Percentiles rank a stretch among this genome's conserved stretches.
These are phyloP conservation scores for Leptographium galeiforme DNA, from an alignment of 2,329 filamentous ascomycete species.

Conservation along the genomic window DNA sequence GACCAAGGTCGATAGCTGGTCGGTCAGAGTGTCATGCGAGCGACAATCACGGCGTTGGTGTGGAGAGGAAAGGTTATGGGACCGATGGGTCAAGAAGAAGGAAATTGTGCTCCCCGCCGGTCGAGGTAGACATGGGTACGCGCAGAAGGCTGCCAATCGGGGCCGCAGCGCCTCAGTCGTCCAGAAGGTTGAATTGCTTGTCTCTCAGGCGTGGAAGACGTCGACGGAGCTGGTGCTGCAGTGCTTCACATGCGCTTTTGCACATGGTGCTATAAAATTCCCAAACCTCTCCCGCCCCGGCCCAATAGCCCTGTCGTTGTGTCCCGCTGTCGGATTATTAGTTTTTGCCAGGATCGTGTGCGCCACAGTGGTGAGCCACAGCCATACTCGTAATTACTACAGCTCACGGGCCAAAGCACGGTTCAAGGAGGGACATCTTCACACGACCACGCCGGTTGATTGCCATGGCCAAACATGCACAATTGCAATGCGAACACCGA, in stretches of 20 bases:
- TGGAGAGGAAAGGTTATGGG: constrained; percentile 23
- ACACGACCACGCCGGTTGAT: too few species aligned
- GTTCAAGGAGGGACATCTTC: too few species aligned
- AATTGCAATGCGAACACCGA: too few species aligned
- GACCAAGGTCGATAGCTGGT: constrained; percentile 1
- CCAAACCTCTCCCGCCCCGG: neutral
- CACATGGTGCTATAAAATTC: neutral
- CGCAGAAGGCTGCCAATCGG: constrained; percentile 6
- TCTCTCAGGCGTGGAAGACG: too few species aligned
- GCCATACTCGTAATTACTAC: neutral
- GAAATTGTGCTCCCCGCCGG: constrained; percentile 26
- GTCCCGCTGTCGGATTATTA: constrained; percentile 9
- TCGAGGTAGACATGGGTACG: constrained; percentile 30
- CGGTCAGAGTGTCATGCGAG: constrained; percentile 4
- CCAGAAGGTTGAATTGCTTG: neutral
- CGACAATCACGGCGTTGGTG: constrained; percentile 4
- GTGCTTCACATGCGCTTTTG: neutral
- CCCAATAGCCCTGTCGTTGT: neutral
- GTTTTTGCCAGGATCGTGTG: constrained; percentile 4
- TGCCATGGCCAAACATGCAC: too few species aligned
- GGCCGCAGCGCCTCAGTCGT: neutral
- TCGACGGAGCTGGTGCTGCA: neutral
- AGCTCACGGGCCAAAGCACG: too few species aligned
- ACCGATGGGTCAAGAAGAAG: constrained; percentile 26
- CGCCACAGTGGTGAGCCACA: neutral